Evolutionary conservation across 805 yeast genomes (phyloP).

Genomic region (Kluyveromyces lactis): DNA sequence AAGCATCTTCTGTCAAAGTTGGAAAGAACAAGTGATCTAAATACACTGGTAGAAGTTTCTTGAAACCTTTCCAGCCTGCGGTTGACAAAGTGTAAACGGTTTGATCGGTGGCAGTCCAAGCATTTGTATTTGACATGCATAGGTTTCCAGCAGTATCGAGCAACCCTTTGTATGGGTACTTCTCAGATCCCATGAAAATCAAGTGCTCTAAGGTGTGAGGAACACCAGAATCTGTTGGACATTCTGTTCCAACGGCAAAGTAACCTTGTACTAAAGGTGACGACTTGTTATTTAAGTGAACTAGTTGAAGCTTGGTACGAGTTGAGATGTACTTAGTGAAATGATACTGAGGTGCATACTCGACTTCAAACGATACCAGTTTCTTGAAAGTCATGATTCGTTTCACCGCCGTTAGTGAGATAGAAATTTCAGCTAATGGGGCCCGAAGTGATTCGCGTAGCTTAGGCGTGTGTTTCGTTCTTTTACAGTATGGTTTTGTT

Average conservation of each 20-base stretch:
- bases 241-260: slow-evolving; percentile 93
- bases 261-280: slow-evolving; percentile 90
- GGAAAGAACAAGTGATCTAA: slow-evolving; percentile 82
- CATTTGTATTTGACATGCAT: slow-evolving; percentile 81
- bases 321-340: slow-evolving; percentile 70
- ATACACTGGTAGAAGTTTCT: slow-evolving; percentile 74
- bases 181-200: slow-evolving; percentile 86
- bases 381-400: slow-evolving; percentile 31
- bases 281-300: slow-evolving; percentile 59
- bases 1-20: slow-evolving; percentile 81
- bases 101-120: slow-evolving; percentile 95
- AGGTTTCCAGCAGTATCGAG: slow-evolving; percentile 80
- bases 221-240: slow-evolving; percentile 75
- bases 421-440: no score
- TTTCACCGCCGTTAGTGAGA: background rate
- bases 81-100: slow-evolving; percentile 86
- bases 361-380: slow-evolving; percentile 49
- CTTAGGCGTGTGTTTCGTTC: no score
- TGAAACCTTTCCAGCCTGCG: slow-evolving; percentile 96
- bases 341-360: slow-evolving; percentile 59
- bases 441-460: no score
- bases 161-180: slow-evolving; percentile 85
- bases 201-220: slow-evolving; percentile 96
- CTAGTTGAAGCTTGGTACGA: slow-evolving; percentile 76
- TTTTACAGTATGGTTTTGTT: no score